Evolutionary conservation across 2,329 filamentous ascomycete species (phyloP), one percentile per base, ranked within the genome.

Genomic region (Penicillium corylophilum): DNA sequence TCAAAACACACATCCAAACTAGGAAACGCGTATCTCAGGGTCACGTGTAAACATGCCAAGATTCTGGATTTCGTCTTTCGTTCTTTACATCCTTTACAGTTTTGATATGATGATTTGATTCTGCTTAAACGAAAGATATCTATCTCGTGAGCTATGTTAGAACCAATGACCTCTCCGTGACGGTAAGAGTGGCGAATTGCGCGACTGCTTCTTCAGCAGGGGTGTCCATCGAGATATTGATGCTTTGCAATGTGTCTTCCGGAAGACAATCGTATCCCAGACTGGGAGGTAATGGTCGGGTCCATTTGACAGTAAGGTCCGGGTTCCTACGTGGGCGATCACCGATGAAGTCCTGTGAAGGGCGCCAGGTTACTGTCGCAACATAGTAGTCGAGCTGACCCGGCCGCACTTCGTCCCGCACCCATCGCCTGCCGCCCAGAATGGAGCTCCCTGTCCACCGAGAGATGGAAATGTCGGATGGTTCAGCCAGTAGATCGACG

Each of bases 371-470:
- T 3, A 80, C 64, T 0, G 72, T 67, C 2, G 66, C 65, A 29
- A 80, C 62, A 54, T 77, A 74, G 50, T 79, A 80, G 20, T 78
- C 70, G 8, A 81, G 65, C 15, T 60, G 61, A 4, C 70, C 68
- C 0, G 66, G 63, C 16, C 65, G 59, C 0, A 64, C 64, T 59
- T 79, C 77, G 54, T 81, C 78, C 1, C 75, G 68, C 1, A 69
- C 9, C 73, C 76, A 79, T 6, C 71, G 65, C 24, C 55, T 1
- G 0, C 56, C 44, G 5, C 71, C 59, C 69, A 77, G 75, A 1
- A 68, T 71, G n/a, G 77, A 76, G 12, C 69, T 70, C 0, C 79
- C 79, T 1, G 62, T 73, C 79, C 79, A 81, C 10, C 61, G 60
- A 16, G 61, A 74, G 2, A 68, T 61, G 16, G 66, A 51, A 4